Conservation (phyloP, 2,329 filamentous ascomycete species). For the Coniella vitis region DNA sequence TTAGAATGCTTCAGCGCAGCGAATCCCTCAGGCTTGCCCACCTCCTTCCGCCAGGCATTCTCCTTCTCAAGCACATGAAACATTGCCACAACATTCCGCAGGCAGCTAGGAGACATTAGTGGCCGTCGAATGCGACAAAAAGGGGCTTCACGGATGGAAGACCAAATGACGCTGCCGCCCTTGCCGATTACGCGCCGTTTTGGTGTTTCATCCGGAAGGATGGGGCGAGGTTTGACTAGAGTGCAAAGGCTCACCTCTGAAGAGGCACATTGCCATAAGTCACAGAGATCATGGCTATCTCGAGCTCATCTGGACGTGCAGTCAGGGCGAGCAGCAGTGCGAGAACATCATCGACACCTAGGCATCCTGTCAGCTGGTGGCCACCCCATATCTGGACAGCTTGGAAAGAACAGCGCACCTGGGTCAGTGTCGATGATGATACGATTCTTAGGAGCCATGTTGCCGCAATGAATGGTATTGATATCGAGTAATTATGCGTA, state of each 20-base stretch:
- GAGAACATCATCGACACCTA: conserved; percentile 84
- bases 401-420: conserved; percentile 38
- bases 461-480: conserved; percentile 1
- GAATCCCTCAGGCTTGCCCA: conserved; percentile 64
- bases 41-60: conserved; percentile 69
- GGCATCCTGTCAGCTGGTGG: conserved; percentile 12
- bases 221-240: neutral
- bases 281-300: conserved; percentile 77
- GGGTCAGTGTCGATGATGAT: conserved; percentile 97
- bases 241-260: conserved; percentile 52
- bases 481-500: neutral
- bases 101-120: conserved; percentile 50
- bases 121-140: neutral
- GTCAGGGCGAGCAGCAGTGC: conserved; percentile 83
- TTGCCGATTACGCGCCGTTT: neutral
- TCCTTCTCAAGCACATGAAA: conserved; percentile 93
- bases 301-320: conserved; percentile 73
- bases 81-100: conserved; percentile 81
- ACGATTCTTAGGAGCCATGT: conserved; percentile 61
- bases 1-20: conserved; percentile 64
- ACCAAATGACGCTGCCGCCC: neutral
- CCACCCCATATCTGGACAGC: neutral
- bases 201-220: conserved; percentile 5
- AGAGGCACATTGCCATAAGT: conserved; percentile 93
- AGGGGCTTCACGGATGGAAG: neutral